Evolutionary conservation across 2,329 filamentous ascomycete species (phyloP).

Genomic region (Aspergillus ustus): DNA sequence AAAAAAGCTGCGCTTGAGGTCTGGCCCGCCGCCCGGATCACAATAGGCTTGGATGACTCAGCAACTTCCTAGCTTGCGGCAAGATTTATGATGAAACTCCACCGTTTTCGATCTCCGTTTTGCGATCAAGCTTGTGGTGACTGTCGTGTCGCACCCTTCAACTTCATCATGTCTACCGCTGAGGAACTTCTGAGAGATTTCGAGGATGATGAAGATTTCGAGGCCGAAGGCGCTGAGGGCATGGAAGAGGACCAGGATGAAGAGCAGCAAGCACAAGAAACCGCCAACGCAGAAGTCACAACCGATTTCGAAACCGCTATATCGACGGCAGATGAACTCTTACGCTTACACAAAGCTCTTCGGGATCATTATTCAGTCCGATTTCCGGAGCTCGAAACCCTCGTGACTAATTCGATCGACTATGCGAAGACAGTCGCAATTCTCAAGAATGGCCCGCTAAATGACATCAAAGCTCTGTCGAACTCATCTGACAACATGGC

Average conservation of each 20-base stretch:
- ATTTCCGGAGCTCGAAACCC: conserved; percentile 88
- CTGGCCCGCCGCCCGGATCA: conserved; percentile 18
- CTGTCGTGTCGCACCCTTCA: neutral
- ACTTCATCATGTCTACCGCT: conserved; percentile 76
- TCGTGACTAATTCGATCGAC: conserved; percentile 89
- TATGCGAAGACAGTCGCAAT: conserved; percentile 96
- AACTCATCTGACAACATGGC: conserved; percentile 78
- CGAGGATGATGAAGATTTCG: conserved; percentile 72
- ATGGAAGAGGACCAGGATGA: conserved; percentile 65
- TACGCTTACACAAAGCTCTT: conserved; percentile 93
- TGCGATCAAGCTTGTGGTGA: neutral
- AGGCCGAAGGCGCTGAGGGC: conserved; percentile 64
- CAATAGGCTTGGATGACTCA: conserved; percentile 20
- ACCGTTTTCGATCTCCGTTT: neutral
- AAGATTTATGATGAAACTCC: conserved; percentile 12
- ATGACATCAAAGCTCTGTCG: conserved; percentile 81
- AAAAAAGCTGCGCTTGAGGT: conserved; percentile 26
- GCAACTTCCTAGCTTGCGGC: conserved; percentile 2
- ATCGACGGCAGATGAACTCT: conserved; percentile 89
- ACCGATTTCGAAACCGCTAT: conserved; percentile 86
- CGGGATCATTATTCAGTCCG: conserved; percentile 92
- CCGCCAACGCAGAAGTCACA: conserved; percentile 71
- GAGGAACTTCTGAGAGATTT: conserved; percentile 94
- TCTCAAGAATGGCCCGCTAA: conserved; percentile 87
- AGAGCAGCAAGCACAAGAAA: conserved; percentile 59